Percentiles rank a stretch among this genome's conserved stretches.
phyloP scores from a whole-genome alignment of 495 filamentous ascomycete genomes.

The Xylaria sp. region DNA sequence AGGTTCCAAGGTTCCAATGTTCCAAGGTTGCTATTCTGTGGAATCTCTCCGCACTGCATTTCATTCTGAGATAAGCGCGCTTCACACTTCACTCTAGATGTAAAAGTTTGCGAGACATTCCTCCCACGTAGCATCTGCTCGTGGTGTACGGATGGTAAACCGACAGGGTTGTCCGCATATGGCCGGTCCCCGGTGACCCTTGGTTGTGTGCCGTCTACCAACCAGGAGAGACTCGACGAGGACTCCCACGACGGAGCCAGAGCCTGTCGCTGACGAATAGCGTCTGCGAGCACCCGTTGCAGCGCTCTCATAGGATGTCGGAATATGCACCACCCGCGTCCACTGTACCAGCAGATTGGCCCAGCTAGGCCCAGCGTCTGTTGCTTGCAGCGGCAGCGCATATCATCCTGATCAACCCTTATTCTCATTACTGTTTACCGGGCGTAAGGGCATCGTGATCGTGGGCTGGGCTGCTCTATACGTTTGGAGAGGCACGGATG shows the following conservation, averaged over 20 bases:
- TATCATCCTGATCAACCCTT: neutral
- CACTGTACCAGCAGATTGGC: slow-evolving; percentile 30
- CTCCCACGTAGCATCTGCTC: neutral
- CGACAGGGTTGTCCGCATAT: slow-evolving; percentile 27
- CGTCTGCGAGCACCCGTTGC: slow-evolving; percentile 36
- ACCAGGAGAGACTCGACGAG: slow-evolving; percentile 40
- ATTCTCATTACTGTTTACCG: neutral
- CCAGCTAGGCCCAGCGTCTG: slow-evolving; percentile 25
- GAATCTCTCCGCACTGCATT: slow-evolving; percentile 1
- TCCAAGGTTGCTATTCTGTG: neutral
- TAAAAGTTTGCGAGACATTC: slow-evolving; percentile 22
- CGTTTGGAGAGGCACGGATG: neutral
- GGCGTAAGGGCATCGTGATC: neutral
- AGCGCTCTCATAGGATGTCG: slow-evolving; percentile 41
- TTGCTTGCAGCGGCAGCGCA: slow-evolving; percentile 14
- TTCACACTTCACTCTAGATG: neutral
- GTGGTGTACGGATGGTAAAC: slow-evolving; percentile 10
- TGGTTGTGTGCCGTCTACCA: slow-evolving; percentile 26
- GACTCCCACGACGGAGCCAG: slow-evolving; percentile 14
- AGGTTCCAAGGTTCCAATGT: no score
- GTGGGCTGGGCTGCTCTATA: neutral
- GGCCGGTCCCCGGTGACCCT: slow-evolving; percentile 9
- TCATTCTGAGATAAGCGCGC: neutral
- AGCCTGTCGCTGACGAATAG: slow-evolving; percentile 35
- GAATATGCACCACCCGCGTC: slow-evolving; percentile 44